phyloP scores from a whole-genome alignment of 352 stramenopile genomes.

The Globisporangium spinosum region DNA sequence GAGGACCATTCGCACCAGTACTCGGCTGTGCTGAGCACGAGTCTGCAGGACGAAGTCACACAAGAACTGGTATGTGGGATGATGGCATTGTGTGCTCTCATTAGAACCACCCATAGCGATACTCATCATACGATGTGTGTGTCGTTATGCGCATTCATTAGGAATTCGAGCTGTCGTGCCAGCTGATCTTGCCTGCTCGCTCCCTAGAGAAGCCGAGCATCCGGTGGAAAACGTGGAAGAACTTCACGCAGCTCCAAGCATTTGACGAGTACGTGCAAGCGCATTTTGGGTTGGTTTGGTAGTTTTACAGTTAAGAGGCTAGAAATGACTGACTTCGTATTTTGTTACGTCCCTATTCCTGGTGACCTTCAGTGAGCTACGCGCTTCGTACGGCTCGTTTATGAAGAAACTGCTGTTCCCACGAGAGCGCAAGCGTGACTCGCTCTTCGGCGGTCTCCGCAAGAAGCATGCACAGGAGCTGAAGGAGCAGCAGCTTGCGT shows the following conservation, averaged over 20 bases:
- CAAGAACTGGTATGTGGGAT: constrained; percentile 37
- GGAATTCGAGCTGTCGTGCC: constrained; percentile 75
- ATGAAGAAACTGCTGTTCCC: constrained; percentile 64
- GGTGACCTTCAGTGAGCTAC: constrained; percentile 40
- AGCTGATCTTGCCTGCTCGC: constrained; percentile 49
- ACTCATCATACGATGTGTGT: constrained; percentile 7
- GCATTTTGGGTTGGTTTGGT: background rate
- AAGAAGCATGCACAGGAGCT: constrained; percentile 66
- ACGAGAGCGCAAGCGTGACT: constrained; percentile 65
- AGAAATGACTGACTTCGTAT: background rate
- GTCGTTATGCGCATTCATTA: constrained; percentile 20
- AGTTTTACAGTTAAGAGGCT: background rate
- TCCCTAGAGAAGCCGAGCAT: constrained; percentile 64
- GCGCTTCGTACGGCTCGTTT: constrained; percentile 37
- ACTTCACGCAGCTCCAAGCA: constrained; percentile 52
- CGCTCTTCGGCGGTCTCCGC: constrained; percentile 62
- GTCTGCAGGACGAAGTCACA: constrained; percentile 54
- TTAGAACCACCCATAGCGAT: background rate
- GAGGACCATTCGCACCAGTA: constrained; percentile 46
- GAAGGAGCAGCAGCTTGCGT: constrained; percentile 65
- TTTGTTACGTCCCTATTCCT: background rate
- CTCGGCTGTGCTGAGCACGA: constrained; percentile 48
- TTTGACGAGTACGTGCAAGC: constrained; percentile 58
- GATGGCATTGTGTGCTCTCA: background rate
- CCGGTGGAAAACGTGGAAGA: constrained; percentile 78